Percentiles rank a stretch among this genome's conserved stretches.
Conservation (phyloP, 2,329 filamentous ascomycete species). For the Catunica adiposa region DNA sequence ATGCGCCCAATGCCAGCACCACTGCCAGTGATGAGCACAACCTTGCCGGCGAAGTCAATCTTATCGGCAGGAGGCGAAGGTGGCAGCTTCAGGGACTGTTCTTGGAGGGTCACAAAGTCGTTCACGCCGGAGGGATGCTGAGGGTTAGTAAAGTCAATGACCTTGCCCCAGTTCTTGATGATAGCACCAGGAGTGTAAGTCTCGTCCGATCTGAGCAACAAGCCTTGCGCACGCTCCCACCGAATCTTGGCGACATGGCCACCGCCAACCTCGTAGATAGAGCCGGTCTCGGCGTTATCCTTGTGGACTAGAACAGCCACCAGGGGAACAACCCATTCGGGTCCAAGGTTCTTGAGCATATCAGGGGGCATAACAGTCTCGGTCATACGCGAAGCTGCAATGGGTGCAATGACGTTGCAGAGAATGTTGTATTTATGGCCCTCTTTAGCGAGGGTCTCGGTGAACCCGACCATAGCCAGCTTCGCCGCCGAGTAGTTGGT, state of each 20-base stretch:
- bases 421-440: constrained; percentile 96
- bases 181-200: constrained; percentile 77
- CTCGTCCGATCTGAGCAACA: constrained; percentile 75
- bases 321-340: constrained; percentile 87
- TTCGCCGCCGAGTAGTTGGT: constrained; percentile 96
- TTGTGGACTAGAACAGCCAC: constrained; percentile 80
- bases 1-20: constrained; percentile 82
- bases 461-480: constrained; percentile 88
- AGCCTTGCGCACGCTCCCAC: constrained; percentile 86
- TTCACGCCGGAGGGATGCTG: constrained; percentile 72
- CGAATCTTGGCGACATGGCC: constrained; percentile 84
- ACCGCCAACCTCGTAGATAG: constrained; percentile 86
- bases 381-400: constrained; percentile 86
- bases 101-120: constrained; percentile 74
- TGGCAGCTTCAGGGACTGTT: constrained; percentile 64
- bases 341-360: constrained; percentile 67
- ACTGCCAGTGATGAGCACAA: constrained; percentile 74
- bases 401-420: constrained; percentile 85
- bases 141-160: constrained; percentile 70
- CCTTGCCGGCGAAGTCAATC: constrained; percentile 68
- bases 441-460: constrained; percentile 94
- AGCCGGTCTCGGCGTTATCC: constrained; percentile 72
- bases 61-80: constrained; percentile 56
- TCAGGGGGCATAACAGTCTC: constrained; percentile 93
- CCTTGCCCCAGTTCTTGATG: constrained; percentile 74